Evolutionary conservation across 148 eudicot species (phyloP), one percentile per base, ranked within the genome.

Genomic region (Camellia granthamiana): DNA sequence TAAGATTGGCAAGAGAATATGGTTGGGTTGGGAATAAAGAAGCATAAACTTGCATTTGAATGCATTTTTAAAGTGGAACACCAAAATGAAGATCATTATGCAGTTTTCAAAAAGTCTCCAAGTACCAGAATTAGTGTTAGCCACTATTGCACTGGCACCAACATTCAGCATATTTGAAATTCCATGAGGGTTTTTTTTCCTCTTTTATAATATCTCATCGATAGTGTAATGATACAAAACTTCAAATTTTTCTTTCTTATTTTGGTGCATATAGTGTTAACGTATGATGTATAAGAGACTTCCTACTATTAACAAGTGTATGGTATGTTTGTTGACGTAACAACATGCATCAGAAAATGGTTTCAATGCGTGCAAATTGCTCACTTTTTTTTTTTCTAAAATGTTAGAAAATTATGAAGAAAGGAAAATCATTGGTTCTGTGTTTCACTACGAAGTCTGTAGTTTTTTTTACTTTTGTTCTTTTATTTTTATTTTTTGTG

Each of bases 21-120:
- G 23, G 23, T 23, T 23, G 23, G 23, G 23, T 47, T 47, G 51
- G 30, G 55, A 69, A 70, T 46, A 70, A 70, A 70, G 15, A n/a
- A 70, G 30, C 74, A 70, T 70, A n/a, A n/a, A 70, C 10, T 30
- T 70, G 13, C 38, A 46, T 69, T 70, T 12, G 30, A 47, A 70
- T 46, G 38, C 56, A n/a, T n/a, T 70, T 6, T 47, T 14, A 11
- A 46, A n/a, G 38, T n/a, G 54, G 54, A 18, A 47, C 18, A 18
- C 74, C 38, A 70, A 70, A 70, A 44, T 1, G 52, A 18, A 43
- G 10, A 49, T 69, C 73, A 44, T 43, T 69, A 69, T 69, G 70
- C 46, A 38, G 70, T 67, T 67, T 67, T 43, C 23, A 0, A 23
- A 23, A 23, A 23, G 23, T 23, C 23, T 23, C 23, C 6, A 67